These are phyloP conservation scores for Sporisorium graminicola DNA, from an alignment of 1,284 basidiomycete species.

Conservation along the genomic window DNA sequence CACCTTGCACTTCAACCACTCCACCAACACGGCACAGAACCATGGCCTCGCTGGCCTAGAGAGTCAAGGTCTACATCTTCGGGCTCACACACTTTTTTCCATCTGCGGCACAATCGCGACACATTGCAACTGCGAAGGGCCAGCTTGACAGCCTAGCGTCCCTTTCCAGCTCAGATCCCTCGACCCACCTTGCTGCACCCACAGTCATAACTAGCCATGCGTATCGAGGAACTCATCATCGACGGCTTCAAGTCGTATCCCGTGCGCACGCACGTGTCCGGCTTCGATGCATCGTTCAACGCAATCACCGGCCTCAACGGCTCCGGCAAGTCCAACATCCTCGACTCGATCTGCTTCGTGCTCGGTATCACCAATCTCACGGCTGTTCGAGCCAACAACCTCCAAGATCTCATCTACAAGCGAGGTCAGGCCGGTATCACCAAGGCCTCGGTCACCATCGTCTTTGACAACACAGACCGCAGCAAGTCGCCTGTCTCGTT, in stretches of 20 bases:
- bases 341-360: conserved; percentile 69
- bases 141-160: background rate
- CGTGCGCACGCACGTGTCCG: conserved; percentile 90
- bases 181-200: background rate
- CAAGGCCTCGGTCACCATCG: conserved; percentile 97
- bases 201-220: conserved; percentile 57
- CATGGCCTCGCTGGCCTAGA: conserved; percentile 5
- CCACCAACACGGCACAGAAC: background rate
- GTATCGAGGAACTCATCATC: conserved; percentile 71
- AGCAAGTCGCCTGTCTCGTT: conserved; percentile 87
- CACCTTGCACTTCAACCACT: background rate
- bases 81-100: background rate
- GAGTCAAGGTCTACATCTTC: background rate
- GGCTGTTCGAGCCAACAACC: conserved; percentile 86
- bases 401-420: conserved; percentile 97
- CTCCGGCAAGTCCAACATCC: conserved; percentile 74
- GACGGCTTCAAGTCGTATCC: conserved; percentile 79
- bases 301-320: conserved; percentile 96
- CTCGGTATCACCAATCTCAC: conserved; percentile 68
- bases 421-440: conserved; percentile 97
- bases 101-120: background rate
- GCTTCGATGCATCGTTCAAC: conserved; percentile 96
- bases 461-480: conserved; percentile 97
- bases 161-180: background rate
- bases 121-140: background rate